A percentile compares a stretch with the other conserved stretches of the same genome.
Conservation (phyloP, 2,329 filamentous ascomycete genomes). For the Arachnopeziza araneosa region DNA sequence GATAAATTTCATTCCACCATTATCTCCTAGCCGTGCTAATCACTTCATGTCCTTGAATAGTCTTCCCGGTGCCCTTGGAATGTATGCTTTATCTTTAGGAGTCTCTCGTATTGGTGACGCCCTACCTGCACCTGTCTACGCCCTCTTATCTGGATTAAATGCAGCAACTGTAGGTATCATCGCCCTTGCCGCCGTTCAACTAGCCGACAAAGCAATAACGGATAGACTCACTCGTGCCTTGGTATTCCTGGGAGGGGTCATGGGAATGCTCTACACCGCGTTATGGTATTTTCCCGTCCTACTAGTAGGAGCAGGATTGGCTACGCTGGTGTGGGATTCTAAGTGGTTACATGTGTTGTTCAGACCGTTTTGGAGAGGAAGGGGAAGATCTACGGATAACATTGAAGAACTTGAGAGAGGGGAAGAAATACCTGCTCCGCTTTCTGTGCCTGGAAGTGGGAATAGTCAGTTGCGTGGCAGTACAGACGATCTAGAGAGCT, state of each 20-base stretch:
- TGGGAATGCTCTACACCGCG: constrained; percentile 64
- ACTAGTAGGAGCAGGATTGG: no score
- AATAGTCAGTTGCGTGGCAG: no score
- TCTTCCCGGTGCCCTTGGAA: constrained; percentile 65
- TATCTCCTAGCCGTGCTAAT: no score
- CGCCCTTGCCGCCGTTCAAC: constrained; percentile 61
- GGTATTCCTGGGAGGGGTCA: constrained; percentile 57
- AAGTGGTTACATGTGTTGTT: no score
- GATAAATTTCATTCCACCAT: no score
- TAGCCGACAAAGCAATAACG: constrained; percentile 62
- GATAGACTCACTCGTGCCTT: constrained; percentile 58
- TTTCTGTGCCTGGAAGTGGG: no score
- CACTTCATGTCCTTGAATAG: constrained; percentile 58
- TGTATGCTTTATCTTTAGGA: constrained; percentile 63
- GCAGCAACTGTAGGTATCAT: constrained; percentile 68
- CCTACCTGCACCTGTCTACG: constrained; percentile 59
- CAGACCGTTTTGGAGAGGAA: no score
- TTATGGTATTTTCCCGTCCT: constrained; percentile 65
- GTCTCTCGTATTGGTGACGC: constrained; percentile 53
- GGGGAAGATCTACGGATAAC: no score
- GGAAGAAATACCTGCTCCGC: no score
- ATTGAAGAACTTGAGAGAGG: no score
- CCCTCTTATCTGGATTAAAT: constrained; percentile 66
- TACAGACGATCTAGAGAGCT: no score
- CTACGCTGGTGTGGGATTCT: no score